Base-by-base conservation (phyloP, 805 yeast genomes). In the Lachancea quebecensis region DNA sequence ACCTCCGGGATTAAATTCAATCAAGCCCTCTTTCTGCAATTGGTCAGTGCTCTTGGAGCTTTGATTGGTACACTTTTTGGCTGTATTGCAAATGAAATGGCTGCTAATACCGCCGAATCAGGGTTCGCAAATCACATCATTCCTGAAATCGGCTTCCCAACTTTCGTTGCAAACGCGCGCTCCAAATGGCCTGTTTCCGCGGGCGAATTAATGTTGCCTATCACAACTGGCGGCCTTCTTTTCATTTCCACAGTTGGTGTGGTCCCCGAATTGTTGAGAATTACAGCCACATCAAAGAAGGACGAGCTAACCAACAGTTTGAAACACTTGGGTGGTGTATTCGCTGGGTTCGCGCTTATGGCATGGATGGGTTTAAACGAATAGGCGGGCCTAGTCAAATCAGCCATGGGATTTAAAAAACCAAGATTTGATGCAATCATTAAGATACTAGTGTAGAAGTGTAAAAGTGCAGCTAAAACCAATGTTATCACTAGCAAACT, bases 201-300 rank as follows among this genome's bases (percentile, higher is more conserved):
- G 3, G 16, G 36, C 10, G 85, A 79, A 49, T 58, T 75, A 44
- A 73, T 82, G 11, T 64, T 82, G 38, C 89, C 91, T 12, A 74
- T 83, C 57, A 81, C 89, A 0, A 85, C 89, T 1, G 93, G 91
- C 50, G 85, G 86, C 6, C 80, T 84, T 56, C 59, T 84, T 18
- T 84, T 84, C 58, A 81, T 84, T 50, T 86, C 85, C 7, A 73
- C 83, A 0, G 81, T 82, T 17, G 83, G 85, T 38, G 83, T 84
- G n/a, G 76, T 84, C 33, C 91, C 93, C 1, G 88, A 83, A 55
- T 60, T 84, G 17, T 62, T 84, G 38, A 81, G 75, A 54, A 52
- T 73, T 2, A 65, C 62, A 15, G 48, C 51, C 4, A 62, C 60
- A 6, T 60, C 65, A 14, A 69, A 72, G 51, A 42, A 47, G 7